Percentiles rank a stretch among this genome's conserved stretches.
phyloP scores from a whole-genome alignment of 2,329 filamentous ascomycete species.

The Cryphonectria japonica region DNA sequence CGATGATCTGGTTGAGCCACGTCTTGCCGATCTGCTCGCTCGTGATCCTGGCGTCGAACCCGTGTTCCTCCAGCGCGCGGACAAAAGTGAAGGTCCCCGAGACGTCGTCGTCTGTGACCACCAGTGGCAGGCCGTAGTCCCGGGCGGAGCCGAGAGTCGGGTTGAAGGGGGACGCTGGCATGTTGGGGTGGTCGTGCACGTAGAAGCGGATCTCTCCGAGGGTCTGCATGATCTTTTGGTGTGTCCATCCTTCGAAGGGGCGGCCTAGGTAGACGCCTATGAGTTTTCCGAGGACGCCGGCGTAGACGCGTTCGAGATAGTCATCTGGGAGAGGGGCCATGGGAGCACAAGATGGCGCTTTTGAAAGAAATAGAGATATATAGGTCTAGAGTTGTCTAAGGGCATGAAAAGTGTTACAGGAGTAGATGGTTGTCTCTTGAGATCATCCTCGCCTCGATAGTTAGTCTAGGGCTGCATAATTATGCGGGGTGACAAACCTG shows the following conservation, averaged over 20 bases:
- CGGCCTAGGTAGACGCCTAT: constrained; percentile 45
- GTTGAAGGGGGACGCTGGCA: constrained; percentile 13
- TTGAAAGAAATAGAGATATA: no score
- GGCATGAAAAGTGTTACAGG: no score
- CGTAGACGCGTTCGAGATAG: constrained; percentile 42
- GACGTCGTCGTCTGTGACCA: constrained; percentile 41
- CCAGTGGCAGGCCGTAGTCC: constrained; percentile 34
- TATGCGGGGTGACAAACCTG: not conserved
- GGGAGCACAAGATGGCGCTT: not conserved
- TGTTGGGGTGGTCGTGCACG: constrained; percentile 35
- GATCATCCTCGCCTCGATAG: not conserved
- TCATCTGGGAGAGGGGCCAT: constrained; percentile 29
- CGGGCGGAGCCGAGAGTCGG: not conserved
- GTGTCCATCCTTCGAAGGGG: constrained; percentile 44
- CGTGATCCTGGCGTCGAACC: constrained; percentile 24
- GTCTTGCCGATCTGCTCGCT: constrained; percentile 36
- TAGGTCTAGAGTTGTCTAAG: no score
- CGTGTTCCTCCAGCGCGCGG: constrained; percentile 41
- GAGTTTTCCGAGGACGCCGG: constrained; percentile 44
- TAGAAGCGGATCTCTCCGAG: constrained; percentile 41
- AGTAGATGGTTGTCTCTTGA: no score
- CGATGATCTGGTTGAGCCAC: constrained; percentile 41
- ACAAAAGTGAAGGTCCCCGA: constrained; percentile 43
- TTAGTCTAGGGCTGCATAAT: not conserved
- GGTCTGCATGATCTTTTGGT: constrained; percentile 38